Evolutionary conservation across 805 yeast genomes (phyloP), one percentile per base, ranked within the genome.

Genomic region (Monosporozyma servazzii): DNA sequence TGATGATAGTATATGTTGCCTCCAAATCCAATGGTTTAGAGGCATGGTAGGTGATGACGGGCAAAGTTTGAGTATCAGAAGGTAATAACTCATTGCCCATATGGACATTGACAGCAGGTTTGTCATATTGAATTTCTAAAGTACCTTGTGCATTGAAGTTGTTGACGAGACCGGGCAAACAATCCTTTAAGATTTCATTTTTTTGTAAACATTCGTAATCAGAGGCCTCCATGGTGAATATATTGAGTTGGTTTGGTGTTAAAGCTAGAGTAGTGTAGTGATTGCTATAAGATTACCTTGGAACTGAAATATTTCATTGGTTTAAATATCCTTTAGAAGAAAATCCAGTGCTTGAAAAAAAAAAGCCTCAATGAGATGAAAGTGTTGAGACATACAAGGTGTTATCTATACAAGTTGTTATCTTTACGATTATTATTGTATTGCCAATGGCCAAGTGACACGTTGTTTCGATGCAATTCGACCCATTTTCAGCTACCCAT

Each of bases 41-140:
- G 4, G 50, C 39, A 39, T 89, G 79, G 68, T 86, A 81, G 56
- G 83, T 84, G 51, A 89, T 73, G 36, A 96, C 96, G 45, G 59
- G 61, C n/a, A 67, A 58, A 68, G 86, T 95, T 27, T 96, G 82
- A 45, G 81, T 84, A 3, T 71, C 75, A 6, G 79, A 82, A 42
- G 73, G 66, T 20, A 36, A 31, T 51, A 90, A 71, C 2, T 82
- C 76, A 69, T 89, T 88, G 18, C 96, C 97, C 73, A 87, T 70
- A 0, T 89, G 78, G 33, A 88, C 96, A 2, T 64, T 59, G 7
- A 43, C 49, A 18, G 48, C 48, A 9, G 58, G 52, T 9, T 57
- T 56, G 7, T 55, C 49, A 51, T 62, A 68, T 27, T 66, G 68
- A 1, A 60, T 64, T 15, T 61, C 56, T 11, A 68, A 50, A 10